phyloP scores from a whole-genome alignment of 208 protist genomes.

The Leishmania braziliensis region DNA sequence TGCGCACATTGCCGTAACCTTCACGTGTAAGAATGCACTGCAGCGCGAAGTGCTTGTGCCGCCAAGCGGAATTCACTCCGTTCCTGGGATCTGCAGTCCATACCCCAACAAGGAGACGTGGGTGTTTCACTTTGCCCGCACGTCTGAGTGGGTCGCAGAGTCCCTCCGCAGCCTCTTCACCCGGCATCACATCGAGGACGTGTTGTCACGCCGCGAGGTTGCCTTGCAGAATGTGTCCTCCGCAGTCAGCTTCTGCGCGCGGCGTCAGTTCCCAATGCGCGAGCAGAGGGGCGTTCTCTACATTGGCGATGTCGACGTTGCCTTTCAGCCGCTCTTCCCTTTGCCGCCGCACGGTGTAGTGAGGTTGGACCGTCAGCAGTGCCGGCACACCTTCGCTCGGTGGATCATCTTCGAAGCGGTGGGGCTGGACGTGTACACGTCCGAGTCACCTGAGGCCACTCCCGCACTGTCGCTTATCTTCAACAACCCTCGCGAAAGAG shows the following conservation, averaged over 20 bases:
- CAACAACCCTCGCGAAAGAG: conserved; percentile 28
- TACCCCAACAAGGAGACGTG: conserved; percentile 13
- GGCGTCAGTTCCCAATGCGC: conserved; percentile 46
- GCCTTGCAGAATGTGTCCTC: conserved; percentile 16
- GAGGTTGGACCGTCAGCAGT: not conserved
- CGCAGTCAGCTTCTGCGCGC: conserved; percentile 33
- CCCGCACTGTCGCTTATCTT: conserved; percentile 41
- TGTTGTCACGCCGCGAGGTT: conserved; percentile 22
- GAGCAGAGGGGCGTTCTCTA: conserved; percentile 51
- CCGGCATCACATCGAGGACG: conserved; percentile 19
- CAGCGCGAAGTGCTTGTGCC: conserved; percentile 17
- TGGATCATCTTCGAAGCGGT: conserved; percentile 40
- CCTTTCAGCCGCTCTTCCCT: conserved; percentile 46
- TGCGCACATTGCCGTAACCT: conserved; percentile 9
- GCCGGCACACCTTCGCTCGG: conserved; percentile 41
- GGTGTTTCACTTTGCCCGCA: conserved; percentile 10
- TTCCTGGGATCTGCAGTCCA: conserved; percentile 15
- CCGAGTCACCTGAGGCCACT: conserved; percentile 7
- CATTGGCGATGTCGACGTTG: conserved; percentile 12
- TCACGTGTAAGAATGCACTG: conserved; percentile 12
- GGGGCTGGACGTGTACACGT: conserved; percentile 48
- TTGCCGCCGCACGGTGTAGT: conserved; percentile 15
- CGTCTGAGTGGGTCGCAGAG: conserved; percentile 19
- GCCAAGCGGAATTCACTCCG: not conserved
- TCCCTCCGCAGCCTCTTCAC: conserved; percentile 24